Evolutionary conservation across 140 eudicot species (phyloP).

Genomic region (Oenanthe javanica): DNA sequence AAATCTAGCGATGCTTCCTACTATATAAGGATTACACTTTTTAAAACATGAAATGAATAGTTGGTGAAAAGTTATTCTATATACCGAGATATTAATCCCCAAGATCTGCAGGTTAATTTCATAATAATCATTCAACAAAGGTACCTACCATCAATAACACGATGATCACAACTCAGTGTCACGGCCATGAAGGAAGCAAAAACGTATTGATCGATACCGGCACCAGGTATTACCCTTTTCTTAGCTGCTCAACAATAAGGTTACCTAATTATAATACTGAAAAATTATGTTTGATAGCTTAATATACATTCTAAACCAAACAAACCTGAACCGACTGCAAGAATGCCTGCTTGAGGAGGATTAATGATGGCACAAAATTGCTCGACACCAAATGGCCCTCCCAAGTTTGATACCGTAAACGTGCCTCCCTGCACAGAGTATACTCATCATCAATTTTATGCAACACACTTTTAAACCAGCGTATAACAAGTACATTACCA

Average conservation of each 20-base stretch:
- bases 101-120: neutral
- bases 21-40: neutral
- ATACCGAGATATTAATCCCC: neutral
- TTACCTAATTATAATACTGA: neutral
- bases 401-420: constrained; percentile 77
- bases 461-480: neutral
- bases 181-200: constrained; percentile 80
- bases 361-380: constrained; percentile 98
- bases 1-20: neutral
- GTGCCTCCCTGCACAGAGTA: constrained; percentile 74
- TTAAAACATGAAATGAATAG: neutral
- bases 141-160: constrained; percentile 90
- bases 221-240: constrained; percentile 76
- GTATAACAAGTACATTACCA: neutral
- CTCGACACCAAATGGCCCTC: constrained; percentile 90
- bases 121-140: neutral
- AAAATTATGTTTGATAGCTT: neutral
- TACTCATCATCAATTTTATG: neutral
- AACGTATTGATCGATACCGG: constrained; percentile 46
- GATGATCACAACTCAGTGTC: constrained; percentile 96
- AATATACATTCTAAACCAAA: constrained; percentile 3
- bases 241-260: constrained; percentile 42
- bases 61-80: neutral
- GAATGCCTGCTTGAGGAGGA: constrained; percentile 96
- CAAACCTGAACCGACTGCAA: constrained; percentile 93